These are phyloP conservation scores for Alternaria sp. DNA, from an alignment of 2,329 filamentous ascomycete genomes.

Conservation along the genomic window DNA sequence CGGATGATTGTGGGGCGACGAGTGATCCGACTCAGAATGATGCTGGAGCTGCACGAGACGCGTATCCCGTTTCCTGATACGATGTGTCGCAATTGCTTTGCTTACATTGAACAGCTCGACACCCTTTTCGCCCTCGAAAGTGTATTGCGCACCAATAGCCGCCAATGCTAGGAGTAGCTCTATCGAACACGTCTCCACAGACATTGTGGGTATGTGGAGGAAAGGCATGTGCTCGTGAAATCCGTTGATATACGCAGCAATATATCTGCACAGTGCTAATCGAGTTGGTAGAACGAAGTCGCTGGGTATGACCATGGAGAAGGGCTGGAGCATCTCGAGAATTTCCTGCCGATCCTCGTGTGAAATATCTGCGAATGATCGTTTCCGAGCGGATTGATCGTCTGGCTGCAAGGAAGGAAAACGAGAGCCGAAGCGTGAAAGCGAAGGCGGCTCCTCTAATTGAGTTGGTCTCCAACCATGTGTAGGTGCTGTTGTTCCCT, in stretches of 20 bases:
- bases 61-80: slow-evolving; percentile 59
- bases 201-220: slow-evolving; percentile 71
- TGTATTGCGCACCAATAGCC: slow-evolving; percentile 71
- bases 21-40: slow-evolving; percentile 26
- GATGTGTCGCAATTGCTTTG: slow-evolving; percentile 60
- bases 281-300: slow-evolving; percentile 74
- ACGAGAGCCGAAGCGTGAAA: slow-evolving; percentile 50
- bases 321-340: slow-evolving; percentile 66
- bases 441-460: slow-evolving; percentile 38
- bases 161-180: slow-evolving; percentile 72
- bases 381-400: slow-evolving; percentile 25
- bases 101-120: slow-evolving; percentile 65
- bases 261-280: slow-evolving; percentile 70
- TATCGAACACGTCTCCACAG: slow-evolving; percentile 68
- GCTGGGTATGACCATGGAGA: slow-evolving; percentile 64
- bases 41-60: slow-evolving; percentile 46
- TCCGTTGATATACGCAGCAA: slow-evolving; percentile 73
- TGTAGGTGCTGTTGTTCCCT: slow-evolving; percentile 1
- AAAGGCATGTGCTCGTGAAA: slow-evolving; percentile 69
- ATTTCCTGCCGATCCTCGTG: slow-evolving; percentile 52
- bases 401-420: slow-evolving; percentile 50
- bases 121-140: slow-evolving; percentile 59
- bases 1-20: slow-evolving; percentile 25
- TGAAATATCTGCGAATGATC: slow-evolving; percentile 45
- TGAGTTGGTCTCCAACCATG: slow-evolving; percentile 23